Base-by-base conservation (phyloP, 2,329 filamentous ascomycete genomes). In the Talaromyces marneffei region DNA sequence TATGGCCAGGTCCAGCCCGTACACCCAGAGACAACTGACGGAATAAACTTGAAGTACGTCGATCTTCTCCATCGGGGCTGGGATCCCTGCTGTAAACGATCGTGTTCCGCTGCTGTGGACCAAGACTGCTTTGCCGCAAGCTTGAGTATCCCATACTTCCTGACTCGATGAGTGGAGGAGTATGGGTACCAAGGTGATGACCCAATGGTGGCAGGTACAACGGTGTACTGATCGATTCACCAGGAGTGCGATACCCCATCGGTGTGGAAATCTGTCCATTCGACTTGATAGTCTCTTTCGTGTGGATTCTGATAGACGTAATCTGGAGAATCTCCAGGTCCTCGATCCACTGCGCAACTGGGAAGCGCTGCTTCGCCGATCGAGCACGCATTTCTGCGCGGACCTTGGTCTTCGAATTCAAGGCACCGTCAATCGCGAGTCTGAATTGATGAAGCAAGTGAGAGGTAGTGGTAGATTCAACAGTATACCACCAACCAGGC, bases 401-500 rank as follows among this genome's bases (percentile, higher is more conserved):
- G 27, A 81, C 81, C 37, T 83, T 77, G 14, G 74, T 73, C 65
- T 83, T 83, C 1, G 84, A 86, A 58, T 78, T 81, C 59, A 88
- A 71, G 1, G 86, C 86, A 57, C 80, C 80, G n/a, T 83, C 75
- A 64, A 88, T 87, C 12, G 86, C 84, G 65, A 80, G 78, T 70
- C 84, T 85, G 77, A 88, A 88, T 69, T 88, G 86, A 50, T 83
- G 81, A 59, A 88, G 77, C 46, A 87, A 74, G 74, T 88, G 86
- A 46, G 80, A 80, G 0, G 85, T 86, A 1, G 83, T 83, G 5
- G 81, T 85, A 0, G 84, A 87, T 70, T 88, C 86, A 60, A 88
- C 83, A 0, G 86, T 87, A 70, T 84, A 88, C 86, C 86, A 88
- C 82, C 85, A 88, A 25, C 86, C 86, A 20, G 86, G 86, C 85